Percentiles rank a stretch among this genome's conserved stretches.
These are phyloP conservation scores for Populus hybrid DNA, from an alignment of 441 rosid genomes.

Conservation along the genomic window DNA sequence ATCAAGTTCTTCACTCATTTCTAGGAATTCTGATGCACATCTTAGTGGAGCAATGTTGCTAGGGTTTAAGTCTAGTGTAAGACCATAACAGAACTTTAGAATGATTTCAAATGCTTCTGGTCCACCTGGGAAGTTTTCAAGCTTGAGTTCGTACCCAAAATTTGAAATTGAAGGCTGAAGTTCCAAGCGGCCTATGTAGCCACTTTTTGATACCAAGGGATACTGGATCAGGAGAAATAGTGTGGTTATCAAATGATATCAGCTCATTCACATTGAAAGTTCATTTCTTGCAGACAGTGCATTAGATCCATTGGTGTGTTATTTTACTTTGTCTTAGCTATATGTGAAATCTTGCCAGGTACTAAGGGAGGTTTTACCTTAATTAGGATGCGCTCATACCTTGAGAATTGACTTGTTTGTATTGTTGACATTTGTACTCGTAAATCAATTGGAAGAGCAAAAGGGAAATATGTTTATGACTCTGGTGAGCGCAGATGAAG, in stretches of 20 bases:
- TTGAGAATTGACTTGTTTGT: no score
- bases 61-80: slow-evolving; percentile 55
- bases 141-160: slow-evolving; percentile 51
- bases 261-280: neutral
- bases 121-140: slow-evolving; percentile 78
- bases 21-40: slow-evolving; percentile 79
- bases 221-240: slow-evolving; percentile 45
- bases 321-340: no score
- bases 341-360: no score
- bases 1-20: slow-evolving; percentile 82
- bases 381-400: no score
- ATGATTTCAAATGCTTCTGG: slow-evolving; percentile 63
- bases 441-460: no score
- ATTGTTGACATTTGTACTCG: no score
- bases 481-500: neutral
- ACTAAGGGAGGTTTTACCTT: no score
- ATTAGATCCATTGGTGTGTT: neutral
- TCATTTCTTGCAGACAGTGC: neutral
- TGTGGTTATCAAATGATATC: slow-evolving; percentile 12
- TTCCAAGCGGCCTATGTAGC: slow-evolving; percentile 61
- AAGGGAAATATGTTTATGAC: no score
- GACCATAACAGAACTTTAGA: slow-evolving; percentile 66
- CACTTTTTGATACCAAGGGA: slow-evolving; percentile 76
- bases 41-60: slow-evolving; percentile 58
- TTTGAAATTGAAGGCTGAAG: slow-evolving; percentile 61